Conservation (phyloP, 73 alveolate species). For the Effrenium voratum region DNA sequence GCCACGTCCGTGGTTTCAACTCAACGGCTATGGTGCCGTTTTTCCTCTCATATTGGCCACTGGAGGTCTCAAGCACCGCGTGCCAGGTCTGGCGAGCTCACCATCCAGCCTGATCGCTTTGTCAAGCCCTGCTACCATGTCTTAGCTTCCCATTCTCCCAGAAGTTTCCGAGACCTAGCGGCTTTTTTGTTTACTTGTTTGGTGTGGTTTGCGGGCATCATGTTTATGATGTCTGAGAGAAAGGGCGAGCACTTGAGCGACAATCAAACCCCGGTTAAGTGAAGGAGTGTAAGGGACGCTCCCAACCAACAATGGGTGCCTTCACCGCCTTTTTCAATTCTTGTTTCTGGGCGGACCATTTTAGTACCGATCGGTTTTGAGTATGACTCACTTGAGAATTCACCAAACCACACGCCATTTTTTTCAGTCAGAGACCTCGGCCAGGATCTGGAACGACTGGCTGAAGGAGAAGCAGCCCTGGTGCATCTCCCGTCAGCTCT, state of each 20-base stretch:
- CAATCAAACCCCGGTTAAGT: no score
- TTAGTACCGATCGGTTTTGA: neutral
- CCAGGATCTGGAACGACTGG: slow-evolving; percentile 88
- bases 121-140: slow-evolving; percentile 5
- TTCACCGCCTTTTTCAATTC: neutral
- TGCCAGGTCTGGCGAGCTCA: slow-evolving; percentile 68
- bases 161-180: neutral
- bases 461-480: slow-evolving; percentile 93
- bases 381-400: no score
- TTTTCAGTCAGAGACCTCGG: neutral
- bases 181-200: neutral
- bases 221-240: no score
- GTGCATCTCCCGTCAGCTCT: slow-evolving; percentile 94
- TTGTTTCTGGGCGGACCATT: neutral
- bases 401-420: no score
- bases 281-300: no score
- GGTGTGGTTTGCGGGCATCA: neutral
- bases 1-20: no score
- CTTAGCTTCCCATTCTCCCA: neutral
- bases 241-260: no score
- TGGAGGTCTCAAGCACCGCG: no score
- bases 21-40: no score
- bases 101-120: slow-evolving; percentile 89
- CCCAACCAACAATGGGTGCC: no score
- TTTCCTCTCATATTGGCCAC: no score